Evolutionary conservation across 2,329 filamentous ascomycete species (phyloP).

Genomic region (Drechmeria coniospora): DNA sequence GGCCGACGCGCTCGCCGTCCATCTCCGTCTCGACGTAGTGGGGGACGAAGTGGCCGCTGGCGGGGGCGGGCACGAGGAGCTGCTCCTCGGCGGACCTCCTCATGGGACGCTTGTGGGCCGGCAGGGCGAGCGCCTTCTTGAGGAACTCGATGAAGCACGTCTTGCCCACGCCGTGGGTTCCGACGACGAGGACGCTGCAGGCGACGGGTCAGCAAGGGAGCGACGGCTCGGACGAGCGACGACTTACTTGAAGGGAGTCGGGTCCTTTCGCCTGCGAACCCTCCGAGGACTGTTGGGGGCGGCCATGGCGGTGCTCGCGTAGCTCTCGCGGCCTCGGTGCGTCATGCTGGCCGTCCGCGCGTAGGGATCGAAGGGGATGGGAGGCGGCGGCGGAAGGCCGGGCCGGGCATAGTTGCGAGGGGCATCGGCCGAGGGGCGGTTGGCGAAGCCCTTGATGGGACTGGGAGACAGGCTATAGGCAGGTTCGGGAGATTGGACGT

Average conservation of each 20-base stretch:
- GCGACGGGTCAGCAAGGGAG: no score
- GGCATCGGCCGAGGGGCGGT: constrained; percentile 37
- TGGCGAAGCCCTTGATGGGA: constrained; percentile 19
- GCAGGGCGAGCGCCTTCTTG: constrained; percentile 68
- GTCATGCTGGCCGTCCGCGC: constrained; percentile 88
- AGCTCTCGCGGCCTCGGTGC: constrained; percentile 89
- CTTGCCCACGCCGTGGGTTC: constrained; percentile 78
- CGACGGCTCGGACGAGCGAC: neutral
- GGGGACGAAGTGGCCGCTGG: constrained; percentile 61
- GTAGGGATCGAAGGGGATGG: constrained; percentile 60
- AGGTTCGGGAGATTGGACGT: constrained; percentile 44
- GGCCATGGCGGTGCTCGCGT: constrained; percentile 81
- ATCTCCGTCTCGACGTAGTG: constrained; percentile 92
- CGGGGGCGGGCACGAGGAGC: constrained; percentile 32
- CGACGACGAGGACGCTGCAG: constrained; percentile 83
- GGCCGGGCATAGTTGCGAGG: constrained; percentile 25
- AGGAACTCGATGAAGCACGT: constrained; percentile 95
- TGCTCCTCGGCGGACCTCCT: constrained; percentile 44
- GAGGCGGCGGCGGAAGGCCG: constrained; percentile 34
- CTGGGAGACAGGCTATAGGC: constrained; percentile 34
- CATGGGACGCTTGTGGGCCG: constrained; percentile 57
- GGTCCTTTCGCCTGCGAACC: constrained; percentile 88
- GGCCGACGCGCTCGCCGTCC: constrained; percentile 74
- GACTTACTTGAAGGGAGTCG: constrained; percentile 93
- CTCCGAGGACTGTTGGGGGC: constrained; percentile 85